Base-by-base conservation (phyloP, 805 yeast genomes). In the Ogataea paraovalis region DNA sequence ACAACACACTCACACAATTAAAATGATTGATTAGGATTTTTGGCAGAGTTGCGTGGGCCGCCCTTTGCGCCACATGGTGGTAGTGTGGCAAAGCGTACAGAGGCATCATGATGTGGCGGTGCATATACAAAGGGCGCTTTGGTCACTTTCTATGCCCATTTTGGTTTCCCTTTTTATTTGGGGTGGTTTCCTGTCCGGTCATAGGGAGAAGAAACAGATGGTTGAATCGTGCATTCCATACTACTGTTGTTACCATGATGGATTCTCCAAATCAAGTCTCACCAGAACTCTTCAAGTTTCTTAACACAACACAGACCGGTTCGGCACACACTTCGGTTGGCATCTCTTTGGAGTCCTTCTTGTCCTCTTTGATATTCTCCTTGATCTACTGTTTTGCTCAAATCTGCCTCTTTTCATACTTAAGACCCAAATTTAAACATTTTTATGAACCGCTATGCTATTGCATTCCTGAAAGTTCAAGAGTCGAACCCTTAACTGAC, bases 401-500 rank as follows among this genome's bases (percentile, higher is more conserved):
- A 57, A 61, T 80, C 2, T 18, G 68, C 2, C 36, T 69, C 1
- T 78, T 76, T 51, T 64, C 73, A 16, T 54, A 66, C 14, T 48
- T 76, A 19, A 59, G 79, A 48, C 50, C 58, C 2, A 61, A 56
- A 23, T 60, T 72, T 42, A 66, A 62, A 30, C 53, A 61, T 25
- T 58, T 85, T 19, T 84, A 84, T 56, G 86, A 82, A 54, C 82
- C 85, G 2, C 65, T 80, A 41, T 64, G 75, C 34, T 68, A 65
- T 49, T 71, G 68, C 51, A 76, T 74, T 1, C 78, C 79, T 0
- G 60, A 56, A 2, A 55, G 63, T 20, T 68, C 67, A 46, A 65
- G 72, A 49, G 68, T 69, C 49, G 67, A 66, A 4, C 70, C 71
- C 0, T 53, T 71, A 18, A 67, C 71, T 1, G 58, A 65, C 13